These are phyloP conservation scores for Sporothrix pseudoabietina DNA, from an alignment of 2,329 filamentous ascomycete species.

Conservation along the genomic window DNA sequence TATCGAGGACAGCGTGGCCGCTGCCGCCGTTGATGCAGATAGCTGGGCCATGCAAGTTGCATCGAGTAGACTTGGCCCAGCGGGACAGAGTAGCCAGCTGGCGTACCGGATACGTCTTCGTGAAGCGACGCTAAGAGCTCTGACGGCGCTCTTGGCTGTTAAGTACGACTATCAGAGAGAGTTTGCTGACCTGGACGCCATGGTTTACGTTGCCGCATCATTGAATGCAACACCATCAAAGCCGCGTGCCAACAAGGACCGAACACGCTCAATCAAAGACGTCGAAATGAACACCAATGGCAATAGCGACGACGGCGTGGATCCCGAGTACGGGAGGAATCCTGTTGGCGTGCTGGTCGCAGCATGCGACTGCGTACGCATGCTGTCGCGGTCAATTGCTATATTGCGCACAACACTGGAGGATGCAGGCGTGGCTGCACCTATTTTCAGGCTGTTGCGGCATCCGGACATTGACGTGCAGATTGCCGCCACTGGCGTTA, in stretches of 20 bases:
- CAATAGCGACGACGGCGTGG: constrained; percentile 37
- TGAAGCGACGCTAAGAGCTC: constrained; percentile 72
- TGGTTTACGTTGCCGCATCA: constrained; percentile 82
- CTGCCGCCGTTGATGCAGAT: not conserved
- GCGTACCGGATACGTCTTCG: constrained; percentile 75
- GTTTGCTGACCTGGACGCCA: constrained; percentile 78
- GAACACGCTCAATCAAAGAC: constrained; percentile 18
- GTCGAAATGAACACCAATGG: not conserved
- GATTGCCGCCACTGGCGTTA: constrained; percentile 79
- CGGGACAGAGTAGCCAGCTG: constrained; percentile 61
- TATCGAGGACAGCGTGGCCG: not conserved
- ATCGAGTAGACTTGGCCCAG: constrained; percentile 54
- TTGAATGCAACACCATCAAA: constrained; percentile 61
- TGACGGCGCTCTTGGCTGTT: constrained; percentile 78
- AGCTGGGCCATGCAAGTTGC: constrained; percentile 39
- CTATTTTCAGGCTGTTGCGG: constrained; percentile 73
- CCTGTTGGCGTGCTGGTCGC: constrained; percentile 77
- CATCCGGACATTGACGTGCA: constrained; percentile 78
- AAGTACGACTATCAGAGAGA: constrained; percentile 83
- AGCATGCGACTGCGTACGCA: constrained; percentile 78
- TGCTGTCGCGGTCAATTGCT: constrained; percentile 81
- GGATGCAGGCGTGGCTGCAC: constrained; percentile 78
- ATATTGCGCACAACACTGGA: constrained; percentile 83
- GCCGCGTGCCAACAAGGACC: constrained; percentile 49
- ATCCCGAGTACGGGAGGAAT: constrained; percentile 67